Conservation (phyloP, 2,329 filamentous ascomycete species). For the Penicillium nordicum region DNA sequence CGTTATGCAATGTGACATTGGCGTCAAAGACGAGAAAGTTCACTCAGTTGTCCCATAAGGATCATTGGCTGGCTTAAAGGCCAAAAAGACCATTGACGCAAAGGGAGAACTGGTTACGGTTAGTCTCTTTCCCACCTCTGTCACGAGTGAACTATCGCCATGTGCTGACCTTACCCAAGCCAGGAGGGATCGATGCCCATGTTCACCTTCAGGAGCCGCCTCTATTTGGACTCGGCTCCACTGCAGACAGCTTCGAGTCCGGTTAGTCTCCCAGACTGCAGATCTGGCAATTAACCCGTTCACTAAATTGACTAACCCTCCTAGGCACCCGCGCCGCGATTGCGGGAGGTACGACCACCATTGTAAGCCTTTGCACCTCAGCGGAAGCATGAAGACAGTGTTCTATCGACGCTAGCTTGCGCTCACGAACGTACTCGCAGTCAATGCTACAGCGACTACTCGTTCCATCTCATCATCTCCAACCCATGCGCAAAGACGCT, state of each 20-base stretch:
- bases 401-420: not conserved
- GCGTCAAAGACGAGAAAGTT: slow-evolving; percentile 13
- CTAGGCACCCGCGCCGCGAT: slow-evolving; percentile 39
- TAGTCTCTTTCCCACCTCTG: not conserved
- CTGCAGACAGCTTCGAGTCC: not conserved
- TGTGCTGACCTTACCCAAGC: slow-evolving; percentile 11
- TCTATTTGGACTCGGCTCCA: not conserved
- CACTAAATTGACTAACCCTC: too few relatives aligned
- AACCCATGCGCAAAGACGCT: slow-evolving; percentile 23
- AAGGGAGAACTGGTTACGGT: slow-evolving; percentile 3
- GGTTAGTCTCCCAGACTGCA: not conserved
- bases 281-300: not conserved
- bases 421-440: not conserved
- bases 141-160: not conserved
- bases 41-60: slow-evolving; percentile 1
- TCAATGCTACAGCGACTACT: slow-evolving; percentile 53
- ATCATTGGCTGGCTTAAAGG: slow-evolving; percentile 1
- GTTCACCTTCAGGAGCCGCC: slow-evolving; percentile 35
- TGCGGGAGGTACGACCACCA: slow-evolving; percentile 58
- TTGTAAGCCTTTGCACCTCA: slow-evolving; percentile 56
- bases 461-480: slow-evolving; percentile 46
- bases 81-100: slow-evolving; percentile 5
- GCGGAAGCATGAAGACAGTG: slow-evolving; percentile 7
- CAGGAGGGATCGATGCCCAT: slow-evolving; percentile 50
- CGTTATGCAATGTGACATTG: slow-evolving; percentile 7